phyloP scores from a whole-genome alignment of 768 basidiomycete species.

The Termitomyces sp. region DNA sequence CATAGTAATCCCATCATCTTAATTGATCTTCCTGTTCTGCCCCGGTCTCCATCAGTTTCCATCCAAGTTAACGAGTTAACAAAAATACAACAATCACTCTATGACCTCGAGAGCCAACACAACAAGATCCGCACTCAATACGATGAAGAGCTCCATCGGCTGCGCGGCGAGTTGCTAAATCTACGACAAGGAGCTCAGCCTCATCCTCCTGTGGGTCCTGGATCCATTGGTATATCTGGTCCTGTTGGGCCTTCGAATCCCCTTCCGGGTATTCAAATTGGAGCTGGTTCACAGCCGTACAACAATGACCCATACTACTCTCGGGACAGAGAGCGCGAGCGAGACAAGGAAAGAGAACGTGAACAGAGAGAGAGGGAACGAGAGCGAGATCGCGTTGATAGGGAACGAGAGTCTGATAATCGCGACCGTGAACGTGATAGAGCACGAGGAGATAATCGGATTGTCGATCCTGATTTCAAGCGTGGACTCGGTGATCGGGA shows the following conservation, averaged over 20 bases:
- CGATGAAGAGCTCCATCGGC: constrained; percentile 12
- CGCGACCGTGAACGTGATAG: constrained; percentile 17
- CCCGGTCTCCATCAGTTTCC: constrained; percentile 3
- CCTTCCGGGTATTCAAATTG: constrained; percentile 13
- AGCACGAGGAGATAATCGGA: constrained; percentile 12
- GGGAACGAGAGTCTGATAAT: constrained; percentile 22
- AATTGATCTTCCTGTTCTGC: not conserved
- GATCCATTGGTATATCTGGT: constrained; percentile 12
- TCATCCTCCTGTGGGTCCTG: constrained; percentile 14
- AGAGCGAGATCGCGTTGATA: constrained; percentile 26
- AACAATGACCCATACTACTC: constrained; percentile 16
- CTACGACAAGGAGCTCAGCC: constrained; percentile 18
- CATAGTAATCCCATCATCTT: not conserved
- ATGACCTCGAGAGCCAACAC: constrained; percentile 13
- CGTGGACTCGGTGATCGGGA: constrained; percentile 47
- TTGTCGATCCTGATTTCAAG: constrained; percentile 20
- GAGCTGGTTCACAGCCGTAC: constrained; percentile 12
- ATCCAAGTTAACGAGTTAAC: constrained; percentile 9
- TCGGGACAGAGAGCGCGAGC: constrained; percentile 19
- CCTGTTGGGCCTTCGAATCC: constrained; percentile 14
- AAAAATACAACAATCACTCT: constrained; percentile 14
- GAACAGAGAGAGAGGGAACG: constrained; percentile 27
- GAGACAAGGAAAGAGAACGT: constrained; percentile 20
- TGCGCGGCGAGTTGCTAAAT: constrained; percentile 10
- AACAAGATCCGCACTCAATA: constrained; percentile 14